Conservation (phyloP, 257 asterid species). For the Cordia subcordata region DNA sequence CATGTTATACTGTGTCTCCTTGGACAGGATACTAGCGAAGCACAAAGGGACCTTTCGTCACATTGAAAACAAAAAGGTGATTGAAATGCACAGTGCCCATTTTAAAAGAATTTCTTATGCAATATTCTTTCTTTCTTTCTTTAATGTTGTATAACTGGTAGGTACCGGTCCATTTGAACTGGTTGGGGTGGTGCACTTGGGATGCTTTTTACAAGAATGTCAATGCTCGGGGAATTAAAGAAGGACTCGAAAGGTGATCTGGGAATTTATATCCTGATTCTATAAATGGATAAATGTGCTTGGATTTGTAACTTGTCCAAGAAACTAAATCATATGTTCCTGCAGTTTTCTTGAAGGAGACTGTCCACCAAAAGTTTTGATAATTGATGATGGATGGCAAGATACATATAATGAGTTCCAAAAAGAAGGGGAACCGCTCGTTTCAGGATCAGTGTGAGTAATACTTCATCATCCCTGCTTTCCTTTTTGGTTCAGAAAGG, state of each 20-base stretch:
- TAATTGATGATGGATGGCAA: slow-evolving; percentile 92
- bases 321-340: not conserved
- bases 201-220: slow-evolving; percentile 62
- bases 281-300: not conserved
- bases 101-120: not conserved
- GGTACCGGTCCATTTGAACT: slow-evolving; percentile 45
- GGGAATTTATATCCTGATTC: not conserved
- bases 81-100: too few relatives aligned
- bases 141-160: slow-evolving; percentile 10
- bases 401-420: slow-evolving; percentile 44
- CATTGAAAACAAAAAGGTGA: slow-evolving; percentile 40
- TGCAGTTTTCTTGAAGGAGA: slow-evolving; percentile 55
- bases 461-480: not conserved
- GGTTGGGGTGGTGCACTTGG: slow-evolving; percentile 83
- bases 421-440: slow-evolving; percentile 43
- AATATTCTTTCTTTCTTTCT: not conserved
- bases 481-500: not conserved
- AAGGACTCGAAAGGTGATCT: slow-evolving; percentile 42
- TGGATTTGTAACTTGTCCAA: not conserved
- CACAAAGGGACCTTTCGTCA: slow-evolving; percentile 41
- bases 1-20: not conserved
- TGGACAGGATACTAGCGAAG: slow-evolving; percentile 39
- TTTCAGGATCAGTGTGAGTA: slow-evolving; percentile 55
- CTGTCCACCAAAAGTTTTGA: slow-evolving; percentile 47
- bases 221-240: slow-evolving; percentile 40